Evolutionary conservation across 1,284 basidiomycete genomes (phyloP).

Genomic region (Ustilago shanxiensis): DNA sequence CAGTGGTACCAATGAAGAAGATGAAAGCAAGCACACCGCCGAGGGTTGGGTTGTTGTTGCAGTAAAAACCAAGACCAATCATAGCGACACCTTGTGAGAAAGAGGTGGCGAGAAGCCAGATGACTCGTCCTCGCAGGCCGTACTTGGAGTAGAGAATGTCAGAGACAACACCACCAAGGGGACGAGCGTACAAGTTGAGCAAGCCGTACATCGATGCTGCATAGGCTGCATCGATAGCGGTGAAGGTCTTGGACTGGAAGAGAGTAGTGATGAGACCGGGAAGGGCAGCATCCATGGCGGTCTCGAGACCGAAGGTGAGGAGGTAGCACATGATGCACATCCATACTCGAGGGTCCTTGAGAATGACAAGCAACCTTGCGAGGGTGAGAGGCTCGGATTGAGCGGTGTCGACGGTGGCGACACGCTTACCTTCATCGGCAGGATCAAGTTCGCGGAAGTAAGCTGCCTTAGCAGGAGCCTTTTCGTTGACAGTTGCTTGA

Average conservation of each 20-base stretch:
- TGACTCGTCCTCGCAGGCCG: constrained; percentile 75
- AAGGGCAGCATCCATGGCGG: constrained; percentile 76
- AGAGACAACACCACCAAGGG: constrained; percentile 74
- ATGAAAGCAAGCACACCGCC: constrained; percentile 62
- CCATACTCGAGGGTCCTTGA: constrained; percentile 75
- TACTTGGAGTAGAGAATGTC: constrained; percentile 74
- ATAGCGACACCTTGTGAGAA: constrained; percentile 73
- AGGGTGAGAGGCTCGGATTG: constrained; percentile 74
- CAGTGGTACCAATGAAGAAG: constrained; percentile 57
- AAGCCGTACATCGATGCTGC: constrained; percentile 73
- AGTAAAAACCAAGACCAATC: constrained; percentile 74
- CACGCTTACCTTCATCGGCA: constrained; percentile 39
- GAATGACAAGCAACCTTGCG: constrained; percentile 70
- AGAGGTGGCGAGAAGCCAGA: constrained; percentile 73
- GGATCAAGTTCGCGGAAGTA: constrained; percentile 64
- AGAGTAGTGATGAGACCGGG: constrained; percentile 73
- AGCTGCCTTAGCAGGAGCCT: constrained; percentile 51
- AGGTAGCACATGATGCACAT: constrained; percentile 75
- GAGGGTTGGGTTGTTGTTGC: constrained; percentile 68
- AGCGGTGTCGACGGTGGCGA: constrained; percentile 72
- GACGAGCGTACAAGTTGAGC: constrained; percentile 75
- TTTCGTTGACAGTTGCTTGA: constrained; percentile 37
- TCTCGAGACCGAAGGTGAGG: constrained; percentile 75
- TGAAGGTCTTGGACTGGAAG: constrained; percentile 70
- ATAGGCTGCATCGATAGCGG: constrained; percentile 74